phyloP scores from a whole-genome alignment of 495 filamentous ascomycete genomes.

The Cudoniella acicularis region DNA sequence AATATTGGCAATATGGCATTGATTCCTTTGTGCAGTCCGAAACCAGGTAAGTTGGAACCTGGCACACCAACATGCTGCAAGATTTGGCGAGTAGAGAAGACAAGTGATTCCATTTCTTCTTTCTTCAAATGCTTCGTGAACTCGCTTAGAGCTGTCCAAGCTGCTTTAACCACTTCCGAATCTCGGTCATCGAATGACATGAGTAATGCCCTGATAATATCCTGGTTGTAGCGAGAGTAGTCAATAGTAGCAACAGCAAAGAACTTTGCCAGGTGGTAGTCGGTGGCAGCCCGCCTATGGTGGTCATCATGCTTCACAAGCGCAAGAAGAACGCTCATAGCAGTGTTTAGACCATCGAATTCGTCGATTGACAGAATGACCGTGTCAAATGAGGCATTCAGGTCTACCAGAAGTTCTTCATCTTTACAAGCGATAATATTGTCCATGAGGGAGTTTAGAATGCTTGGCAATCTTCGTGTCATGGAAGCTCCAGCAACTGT shows the following conservation, averaged over 20 bases:
- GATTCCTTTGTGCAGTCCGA: constrained; percentile 94
- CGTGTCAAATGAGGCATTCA: constrained; percentile 76
- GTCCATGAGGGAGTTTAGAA: constrained; percentile 91
- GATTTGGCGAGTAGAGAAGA: constrained; percentile 77
- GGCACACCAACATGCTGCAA: constrained; percentile 84
- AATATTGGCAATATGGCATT: constrained; percentile 96
- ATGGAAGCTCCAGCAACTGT: constrained; percentile 85
- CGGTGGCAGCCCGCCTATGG: constrained; percentile 70
- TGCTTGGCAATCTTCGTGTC: constrained; percentile 81
- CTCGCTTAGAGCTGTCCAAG: constrained; percentile 84
- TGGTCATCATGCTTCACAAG: constrained; percentile 93
- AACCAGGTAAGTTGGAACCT: constrained; percentile 81
- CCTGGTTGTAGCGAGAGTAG: constrained; percentile 90
- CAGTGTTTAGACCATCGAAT: constrained; percentile 88
- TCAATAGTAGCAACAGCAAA: constrained; percentile 78
- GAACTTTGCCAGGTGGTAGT: constrained; percentile 80
- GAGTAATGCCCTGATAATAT: constrained; percentile 83
- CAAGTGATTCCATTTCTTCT: constrained; percentile 97
- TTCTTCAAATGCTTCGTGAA: constrained; percentile 88
- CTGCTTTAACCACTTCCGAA: constrained; percentile 79
- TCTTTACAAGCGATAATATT: constrained; percentile 78
- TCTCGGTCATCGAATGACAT: constrained; percentile 91
- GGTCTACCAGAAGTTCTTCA: constrained; percentile 65
- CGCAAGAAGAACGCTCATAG: constrained; percentile 86
- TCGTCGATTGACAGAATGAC: constrained; percentile 93